Evolutionary conservation across 2,329 filamentous ascomycete genomes (phyloP), one percentile per base, ranked within the genome.

Genomic region (Fusarium staphyleae): DNA sequence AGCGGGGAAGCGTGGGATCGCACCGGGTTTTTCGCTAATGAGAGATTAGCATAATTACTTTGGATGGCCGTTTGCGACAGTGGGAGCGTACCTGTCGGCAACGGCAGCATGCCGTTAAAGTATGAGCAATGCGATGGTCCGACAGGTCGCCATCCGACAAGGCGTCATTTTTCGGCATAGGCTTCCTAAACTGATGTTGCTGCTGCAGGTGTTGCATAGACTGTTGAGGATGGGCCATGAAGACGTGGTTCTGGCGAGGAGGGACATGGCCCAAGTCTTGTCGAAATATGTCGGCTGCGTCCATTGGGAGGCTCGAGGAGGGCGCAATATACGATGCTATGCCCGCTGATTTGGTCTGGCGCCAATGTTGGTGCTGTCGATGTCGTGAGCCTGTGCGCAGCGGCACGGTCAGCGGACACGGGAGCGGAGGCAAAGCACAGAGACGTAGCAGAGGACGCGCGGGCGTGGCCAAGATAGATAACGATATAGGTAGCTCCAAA

Each of bases 11-110:
- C 12, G 90, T 90, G 4, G 95, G 90, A 75, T 98, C 95, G 78
- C 95, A 99, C 79, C 92, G 84, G 30, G 93, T 98, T 81, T 99
- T 99, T 68, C 93, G 87, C 93, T 96, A 70, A 28, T 44, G 14
- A 32, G 14, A 47, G 22, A 45, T 59, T 48, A 68, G 62, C 48
- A 57, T 48, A 48, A 44, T 28, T 22, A 37, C 28, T 22, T 33
- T 40, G 35, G 26, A 35, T 33, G 30, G 37, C 26, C 40, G 46
- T 19, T 57, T 45, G 32, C 39, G 49, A 41, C 46, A 36, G 19
- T 14, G 28, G 15, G 48, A 16, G 42, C 80, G 71, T 77, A 91
- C 89, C 80, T 90, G 87, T 71, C 89, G 84, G 74, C 89, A 93
- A 57, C 89, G 85, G 69, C 87, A 91, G 69, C 89, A 93, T 16